Evolutionary conservation across 192 early-diverging fungal species (phyloP), one percentile per base, ranked within the genome.

Genomic region (Gigaspora rosea): DNA sequence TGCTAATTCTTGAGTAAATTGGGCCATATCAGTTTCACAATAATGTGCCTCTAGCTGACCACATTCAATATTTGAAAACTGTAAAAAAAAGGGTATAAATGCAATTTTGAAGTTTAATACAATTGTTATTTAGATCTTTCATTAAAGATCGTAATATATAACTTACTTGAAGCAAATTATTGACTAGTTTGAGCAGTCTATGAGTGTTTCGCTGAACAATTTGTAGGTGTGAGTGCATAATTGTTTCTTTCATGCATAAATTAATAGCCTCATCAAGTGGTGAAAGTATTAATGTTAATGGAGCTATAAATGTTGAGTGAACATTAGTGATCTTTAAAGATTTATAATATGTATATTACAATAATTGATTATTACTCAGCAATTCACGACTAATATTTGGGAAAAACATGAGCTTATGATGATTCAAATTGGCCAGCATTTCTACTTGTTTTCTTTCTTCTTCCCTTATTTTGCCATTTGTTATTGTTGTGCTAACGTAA

Each of bases 251-350:
- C 5, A 78, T 52, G 56, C 77, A 80, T 20, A 65, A 64, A 9
- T 13, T 77, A 22, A 86, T 63, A 9, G 72, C 77, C 47, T 89
- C 88, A 6, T 89, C 87, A 20, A 87, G 54, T 2, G 86, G 86
- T 35, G 84, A 81, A 22, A 90, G 77, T 75, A 88, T 90, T 18
- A 90, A 54, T 22, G 86, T 88, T 20, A 90, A 71, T 3, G 88
- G 89, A 8, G 87, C 83, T 84, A 73, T 10, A 15, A 33, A 33
- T 58, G 12, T 27, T 27, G 27, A 27, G 27, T 27, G 27, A 16
- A 18, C n/a, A 27, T 27, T 27, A 27, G 27, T 27, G 1, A 27
- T 27, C 0, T 27, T 27, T 27, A 27, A 27, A 3, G 50, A 52
- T 52, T 52, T 52, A 52, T 27, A 27, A 27, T 1, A 9, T 13